A percentile compares a stretch with the other conserved stretches of the same genome.
Evolutionary conservation across 768 basidiomycete species (phyloP).

Genomic region (Pseudohyphozyma bogoriensis): DNA sequence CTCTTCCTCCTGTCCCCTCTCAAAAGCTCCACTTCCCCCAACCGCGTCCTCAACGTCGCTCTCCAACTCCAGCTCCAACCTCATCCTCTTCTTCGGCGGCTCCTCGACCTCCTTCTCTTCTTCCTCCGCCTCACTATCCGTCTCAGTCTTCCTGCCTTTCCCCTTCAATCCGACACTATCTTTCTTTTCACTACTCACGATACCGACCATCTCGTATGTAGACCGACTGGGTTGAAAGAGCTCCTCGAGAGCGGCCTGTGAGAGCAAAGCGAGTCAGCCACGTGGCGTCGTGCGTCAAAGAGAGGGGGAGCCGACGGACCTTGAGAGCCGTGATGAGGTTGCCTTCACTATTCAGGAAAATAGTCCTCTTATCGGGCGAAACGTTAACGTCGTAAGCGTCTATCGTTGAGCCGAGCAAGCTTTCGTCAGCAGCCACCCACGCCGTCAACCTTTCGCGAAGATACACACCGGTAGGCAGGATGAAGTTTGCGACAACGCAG

Average conservation of each 20-base stretch:
- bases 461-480: constrained; percentile 58
- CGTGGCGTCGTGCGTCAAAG: neutral
- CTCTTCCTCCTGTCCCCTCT: too few relatives aligned
- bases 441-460: neutral
- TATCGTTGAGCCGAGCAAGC: constrained; percentile 33
- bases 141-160: too few relatives aligned
- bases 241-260: constrained; percentile 56
- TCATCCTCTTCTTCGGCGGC: too few relatives aligned
- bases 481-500: constrained; percentile 71
- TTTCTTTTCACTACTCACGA: too few relatives aligned
- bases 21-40: too few relatives aligned
- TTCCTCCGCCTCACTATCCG: too few relatives aligned
- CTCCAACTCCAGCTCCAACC: too few relatives aligned
- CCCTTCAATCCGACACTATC: too few relatives aligned
- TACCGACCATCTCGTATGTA: constrained; percentile 50
- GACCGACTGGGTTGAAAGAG: constrained; percentile 61
- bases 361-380: constrained; percentile 91
- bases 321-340: constrained; percentile 69
- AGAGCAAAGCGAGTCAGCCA: neutral
- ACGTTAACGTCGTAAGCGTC: constrained; percentile 86
- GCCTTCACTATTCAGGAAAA: constrained; percentile 77
- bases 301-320: constrained; percentile 42
- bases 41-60: too few relatives aligned
- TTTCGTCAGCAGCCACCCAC: neutral
- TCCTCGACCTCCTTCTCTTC: too few relatives aligned